A percentile compares a stretch with the other conserved stretches of the same genome.
phyloP scores from a whole-genome alignment of 2,329 filamentous ascomycete species.

The Colletotrichum liaoningense region DNA sequence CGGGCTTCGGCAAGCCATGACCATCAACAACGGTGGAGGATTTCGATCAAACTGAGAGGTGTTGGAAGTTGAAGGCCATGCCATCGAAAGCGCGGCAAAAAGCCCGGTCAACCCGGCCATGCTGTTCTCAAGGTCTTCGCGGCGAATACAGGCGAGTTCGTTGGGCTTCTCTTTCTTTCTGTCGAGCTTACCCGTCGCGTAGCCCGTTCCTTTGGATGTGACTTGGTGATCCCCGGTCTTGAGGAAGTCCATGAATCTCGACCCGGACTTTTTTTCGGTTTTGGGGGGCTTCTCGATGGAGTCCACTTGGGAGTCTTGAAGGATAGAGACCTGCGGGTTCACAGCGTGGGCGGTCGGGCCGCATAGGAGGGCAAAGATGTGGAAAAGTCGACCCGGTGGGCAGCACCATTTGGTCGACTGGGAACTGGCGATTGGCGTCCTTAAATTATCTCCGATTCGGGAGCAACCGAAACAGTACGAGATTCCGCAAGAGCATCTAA shows the following conservation, averaged over 20 bases:
- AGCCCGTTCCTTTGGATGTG: too few relatives aligned
- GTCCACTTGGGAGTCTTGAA: conserved; percentile 1
- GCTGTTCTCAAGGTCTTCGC: background rate
- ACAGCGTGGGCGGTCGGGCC: background rate
- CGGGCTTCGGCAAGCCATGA: conserved; percentile 40
- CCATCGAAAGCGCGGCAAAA: background rate
- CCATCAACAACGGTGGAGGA: conserved; percentile 4
- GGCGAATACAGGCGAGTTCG: background rate
- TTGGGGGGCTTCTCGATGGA: background rate
- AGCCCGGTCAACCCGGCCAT: background rate
- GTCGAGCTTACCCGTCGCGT: background rate
- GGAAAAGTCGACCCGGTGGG: conserved; percentile 40
- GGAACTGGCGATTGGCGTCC: background rate
- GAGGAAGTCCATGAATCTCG: too few relatives aligned
- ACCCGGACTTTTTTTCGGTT: background rate
- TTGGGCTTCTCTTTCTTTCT: background rate
- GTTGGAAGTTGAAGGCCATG: background rate
- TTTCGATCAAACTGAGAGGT: conserved; percentile 14
- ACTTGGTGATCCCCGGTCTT: background rate
- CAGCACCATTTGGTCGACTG: conserved; percentile 42
- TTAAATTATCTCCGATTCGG: background rate
- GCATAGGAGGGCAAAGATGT: conserved; percentile 15
- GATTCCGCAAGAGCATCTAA: background rate
- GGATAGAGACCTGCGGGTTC: background rate
- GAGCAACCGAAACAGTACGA: background rate